A percentile compares a stretch with the other conserved stretches of the same genome.
phyloP scores from a whole-genome alignment of 2,329 filamentous ascomycete genomes.

The Colletotrichum tamarilloi region DNA sequence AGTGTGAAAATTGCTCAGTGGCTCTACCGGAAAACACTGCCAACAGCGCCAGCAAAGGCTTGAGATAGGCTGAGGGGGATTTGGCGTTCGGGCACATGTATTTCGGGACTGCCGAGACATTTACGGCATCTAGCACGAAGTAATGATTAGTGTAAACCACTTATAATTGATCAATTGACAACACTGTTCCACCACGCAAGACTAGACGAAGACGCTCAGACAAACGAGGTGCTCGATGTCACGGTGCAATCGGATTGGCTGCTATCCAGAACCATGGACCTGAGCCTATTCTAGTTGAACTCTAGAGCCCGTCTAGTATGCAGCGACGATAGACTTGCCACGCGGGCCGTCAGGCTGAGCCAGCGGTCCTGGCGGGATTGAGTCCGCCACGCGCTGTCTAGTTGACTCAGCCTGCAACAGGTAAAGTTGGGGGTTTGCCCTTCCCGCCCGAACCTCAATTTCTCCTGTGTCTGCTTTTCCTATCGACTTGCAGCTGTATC shows the following conservation, averaged over 20 bases:
- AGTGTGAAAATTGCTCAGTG: slow-evolving; percentile 67
- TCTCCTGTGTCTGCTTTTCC: not conserved
- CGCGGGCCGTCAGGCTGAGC: not conserved
- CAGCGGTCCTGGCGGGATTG: not conserved
- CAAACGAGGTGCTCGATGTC: not conserved
- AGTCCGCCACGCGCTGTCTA: not conserved
- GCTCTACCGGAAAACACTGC: slow-evolving; percentile 62
- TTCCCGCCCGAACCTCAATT: not conserved
- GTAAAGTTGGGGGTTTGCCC: not conserved
- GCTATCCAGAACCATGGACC: not conserved
- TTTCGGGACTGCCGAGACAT: not conserved
- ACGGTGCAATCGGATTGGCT: not conserved
- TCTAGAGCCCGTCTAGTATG: not conserved
- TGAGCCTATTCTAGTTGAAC: not conserved
- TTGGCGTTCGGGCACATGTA: not conserved
- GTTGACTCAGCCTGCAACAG: not conserved
- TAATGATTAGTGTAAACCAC: not conserved
- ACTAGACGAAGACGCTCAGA: not conserved
- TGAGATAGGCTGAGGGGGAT: not conserved
- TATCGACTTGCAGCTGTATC: not conserved
- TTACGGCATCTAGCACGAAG: not conserved
- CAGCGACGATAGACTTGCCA: not conserved
- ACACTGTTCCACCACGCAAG: not conserved
- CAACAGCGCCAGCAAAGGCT: not conserved
- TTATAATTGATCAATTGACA: not conserved